Evolutionary conservation across 2,329 filamentous ascomycete genomes (phyloP), one percentile per base, ranked within the genome.

Genomic region (Pseudogymnoascus sp.): DNA sequence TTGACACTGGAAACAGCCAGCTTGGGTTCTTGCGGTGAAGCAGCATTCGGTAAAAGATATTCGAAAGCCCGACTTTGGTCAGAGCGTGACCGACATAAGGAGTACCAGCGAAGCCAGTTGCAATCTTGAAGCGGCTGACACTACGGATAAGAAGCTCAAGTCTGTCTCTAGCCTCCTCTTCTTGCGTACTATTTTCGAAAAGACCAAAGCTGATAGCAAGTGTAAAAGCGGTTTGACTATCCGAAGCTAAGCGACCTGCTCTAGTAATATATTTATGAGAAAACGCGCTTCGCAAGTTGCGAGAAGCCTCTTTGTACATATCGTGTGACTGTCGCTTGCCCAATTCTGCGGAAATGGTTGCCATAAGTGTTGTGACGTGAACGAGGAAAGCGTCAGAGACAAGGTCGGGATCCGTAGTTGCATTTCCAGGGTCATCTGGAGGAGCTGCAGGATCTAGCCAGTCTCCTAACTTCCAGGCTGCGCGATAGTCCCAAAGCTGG

Each of bases 11-110:
- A 46, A 70, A 71, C 4, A 71, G 36, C 69, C 69, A 71, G 16
- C 16, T 18, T 42, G 38, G 38, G 8, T 21, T 18, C 73, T 18
- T 21, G 16, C 16, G n/a, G n/a, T 42, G 16, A 7, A 42, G 65
- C 2, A 76, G 67, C 71, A 76, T 75, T 23, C 71, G 70, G 62
- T 75, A 75, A 38, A 64, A 64, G 7, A 68, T 37, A n/a, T 62
- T 50, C 11, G 42, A 18, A 44, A 60, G 53, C 6, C 61, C 61
- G 23, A 34, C 40, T n/a, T 44, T 59, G 40, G 60, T 63, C n/a
- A 62, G 61, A n/a, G 28, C 61, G 5, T 62, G 11, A 14, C 53
- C 31, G 4, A 68, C 64, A 12, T 66, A 64, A 10, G 67, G 67
- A 11, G 66, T 67, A 34, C 67, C 67, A 25, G 67, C 67, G 44